Evolutionary conservation across 2,329 filamentous ascomycete genomes (phyloP).

Genomic region (Cladosporium sp.): DNA sequence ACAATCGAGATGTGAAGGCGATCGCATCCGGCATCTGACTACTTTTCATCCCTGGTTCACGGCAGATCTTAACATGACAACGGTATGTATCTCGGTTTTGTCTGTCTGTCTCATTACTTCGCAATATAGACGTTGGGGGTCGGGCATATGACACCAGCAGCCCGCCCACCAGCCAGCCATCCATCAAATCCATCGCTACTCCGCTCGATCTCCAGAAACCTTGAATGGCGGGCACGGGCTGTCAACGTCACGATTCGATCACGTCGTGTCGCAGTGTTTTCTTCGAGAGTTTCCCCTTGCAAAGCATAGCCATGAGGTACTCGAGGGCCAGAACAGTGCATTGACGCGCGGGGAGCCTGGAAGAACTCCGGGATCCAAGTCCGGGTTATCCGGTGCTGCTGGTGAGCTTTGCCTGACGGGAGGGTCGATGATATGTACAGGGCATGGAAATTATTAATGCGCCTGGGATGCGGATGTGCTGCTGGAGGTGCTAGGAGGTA

Average conservation of each 20-base stretch:
- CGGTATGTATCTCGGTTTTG: background rate
- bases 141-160: background rate
- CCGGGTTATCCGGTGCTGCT: background rate
- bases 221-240: constrained; percentile 3
- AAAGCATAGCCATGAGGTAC: background rate
- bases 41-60: constrained; percentile 4
- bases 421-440: too few species aligned
- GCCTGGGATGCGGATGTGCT: too few species aligned
- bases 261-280: background rate
- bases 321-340: background rate
- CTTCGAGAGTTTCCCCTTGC: background rate
- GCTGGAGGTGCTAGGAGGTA: too few species aligned
- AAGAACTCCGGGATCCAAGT: background rate
- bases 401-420: too few species aligned
- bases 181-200: constrained; percentile 5
- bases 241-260: constrained; percentile 6
- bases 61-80: constrained; percentile 7
- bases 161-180: background rate
- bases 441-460: too few species aligned
- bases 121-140: too few species aligned
- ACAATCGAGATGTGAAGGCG: background rate
- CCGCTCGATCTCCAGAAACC: constrained; percentile 12
- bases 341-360: background rate
- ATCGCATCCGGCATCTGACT: constrained; percentile 7
- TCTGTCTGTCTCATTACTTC: background rate